Conservation (phyloP, 148 eudicot species). For the Rhododendron kiyosumense region DNA sequence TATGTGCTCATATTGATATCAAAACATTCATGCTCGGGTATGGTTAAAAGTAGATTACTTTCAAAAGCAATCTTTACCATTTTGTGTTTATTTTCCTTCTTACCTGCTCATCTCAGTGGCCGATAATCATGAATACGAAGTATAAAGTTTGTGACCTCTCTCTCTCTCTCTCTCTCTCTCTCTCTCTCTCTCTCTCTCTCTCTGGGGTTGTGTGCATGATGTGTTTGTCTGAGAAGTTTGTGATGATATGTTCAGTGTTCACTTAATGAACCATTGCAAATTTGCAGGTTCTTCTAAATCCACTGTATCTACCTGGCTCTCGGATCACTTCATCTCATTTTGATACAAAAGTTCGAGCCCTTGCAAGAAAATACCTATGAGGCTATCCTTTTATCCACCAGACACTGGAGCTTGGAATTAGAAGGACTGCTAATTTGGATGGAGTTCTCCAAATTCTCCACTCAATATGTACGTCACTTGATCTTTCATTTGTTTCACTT, state of each 20-base stretch:
- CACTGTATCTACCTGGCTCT: conserved; percentile 86
- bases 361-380: conserved; percentile 86
- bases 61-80: not conserved
- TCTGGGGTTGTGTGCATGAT: not conserved
- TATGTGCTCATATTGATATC: not conserved
- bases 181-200: conserved; percentile 3
- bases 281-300: conserved; percentile 85
- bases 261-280: not conserved
- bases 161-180: not conserved
- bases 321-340: conserved; percentile 90
- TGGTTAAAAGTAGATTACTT: not conserved
- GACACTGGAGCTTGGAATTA: not conserved
- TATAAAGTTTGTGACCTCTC: not conserved
- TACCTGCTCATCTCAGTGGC: not conserved
- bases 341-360: conserved; percentile 95
- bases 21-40: not conserved
- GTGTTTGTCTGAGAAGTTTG: not conserved
- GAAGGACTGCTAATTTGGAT: conserved; percentile 1
- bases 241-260: not conserved
- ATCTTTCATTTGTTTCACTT: not conserved
- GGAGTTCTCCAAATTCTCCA: not conserved
- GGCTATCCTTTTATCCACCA: conserved; percentile 7
- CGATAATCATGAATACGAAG: not conserved
- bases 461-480: not conserved
- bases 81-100: not conserved